Evolutionary conservation across 75 land plant species (phyloP).

Genomic region (Cryptomeria japonica): DNA sequence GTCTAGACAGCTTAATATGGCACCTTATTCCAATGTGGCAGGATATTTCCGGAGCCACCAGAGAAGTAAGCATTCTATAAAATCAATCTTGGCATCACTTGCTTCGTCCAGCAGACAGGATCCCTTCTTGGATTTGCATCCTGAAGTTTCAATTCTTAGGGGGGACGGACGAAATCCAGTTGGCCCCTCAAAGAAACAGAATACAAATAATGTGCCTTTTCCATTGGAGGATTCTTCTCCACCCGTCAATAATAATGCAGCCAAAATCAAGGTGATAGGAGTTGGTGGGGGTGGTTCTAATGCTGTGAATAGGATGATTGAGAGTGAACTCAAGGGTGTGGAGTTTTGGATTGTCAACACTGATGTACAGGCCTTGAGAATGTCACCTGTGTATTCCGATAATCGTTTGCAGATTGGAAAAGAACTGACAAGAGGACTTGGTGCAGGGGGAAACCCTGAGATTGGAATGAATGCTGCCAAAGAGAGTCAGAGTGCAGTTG

Average conservation of each 20-base stretch:
- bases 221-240: constrained; percentile 10
- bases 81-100: neutral
- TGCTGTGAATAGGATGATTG: constrained; percentile 95
- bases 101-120: constrained; percentile 22
- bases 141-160: constrained; percentile 62
- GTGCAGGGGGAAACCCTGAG: constrained; percentile 98
- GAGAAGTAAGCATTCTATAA: neutral
- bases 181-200: constrained; percentile 37
- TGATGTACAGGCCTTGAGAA: constrained; percentile 92
- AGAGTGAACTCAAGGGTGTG: constrained; percentile 91
- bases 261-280: constrained; percentile 95
- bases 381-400: constrained; percentile 82
- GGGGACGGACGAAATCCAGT: constrained; percentile 40
- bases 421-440: constrained; percentile 91
- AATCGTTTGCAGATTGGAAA: constrained; percentile 86
- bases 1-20: neutral
- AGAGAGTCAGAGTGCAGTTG: constrained; percentile 82
- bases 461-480: constrained; percentile 94
- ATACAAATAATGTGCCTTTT: constrained; percentile 8
- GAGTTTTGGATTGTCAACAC: constrained; percentile 98
- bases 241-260: constrained; percentile 34
- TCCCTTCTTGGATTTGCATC: constrained; percentile 62
- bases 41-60: neutral
- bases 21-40: neutral
- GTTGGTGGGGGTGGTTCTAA: constrained; percentile 99